These are phyloP conservation scores for Moniliella sp. DNA, from an alignment of 1,284 basidiomycete genomes.

Conservation along the genomic window DNA sequence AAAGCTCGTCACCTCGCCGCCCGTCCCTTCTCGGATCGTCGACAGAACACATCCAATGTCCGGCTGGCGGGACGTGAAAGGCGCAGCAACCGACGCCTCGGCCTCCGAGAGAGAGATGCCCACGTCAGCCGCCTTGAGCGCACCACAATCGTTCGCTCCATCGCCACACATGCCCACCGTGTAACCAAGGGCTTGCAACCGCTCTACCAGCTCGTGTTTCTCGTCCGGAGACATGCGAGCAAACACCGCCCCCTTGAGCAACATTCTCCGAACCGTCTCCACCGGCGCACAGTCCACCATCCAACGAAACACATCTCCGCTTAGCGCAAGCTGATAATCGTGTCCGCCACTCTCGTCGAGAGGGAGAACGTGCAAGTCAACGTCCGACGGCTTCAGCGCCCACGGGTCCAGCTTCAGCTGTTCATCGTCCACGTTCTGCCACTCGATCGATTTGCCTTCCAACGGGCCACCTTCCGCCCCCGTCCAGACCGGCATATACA, in stretches of 20 bases:
- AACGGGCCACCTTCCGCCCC: background rate
- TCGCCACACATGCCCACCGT: constrained; percentile 10
- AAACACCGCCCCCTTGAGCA: constrained; percentile 11
- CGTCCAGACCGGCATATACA: constrained; percentile 5
- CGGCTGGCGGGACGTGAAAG: constrained; percentile 7
- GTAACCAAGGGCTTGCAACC: constrained; percentile 9
- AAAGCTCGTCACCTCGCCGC: constrained; percentile 5
- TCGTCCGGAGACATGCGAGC: constrained; percentile 14
- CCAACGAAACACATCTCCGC: constrained; percentile 8
- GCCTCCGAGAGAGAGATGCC: constrained; percentile 13
- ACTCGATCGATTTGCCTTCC: constrained; percentile 6
- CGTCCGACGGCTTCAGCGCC: constrained; percentile 5
- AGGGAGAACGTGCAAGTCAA: constrained; percentile 3
- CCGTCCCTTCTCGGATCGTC: constrained; percentile 10
- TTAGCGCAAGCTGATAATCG: constrained; percentile 11
- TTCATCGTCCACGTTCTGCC: constrained; percentile 8
- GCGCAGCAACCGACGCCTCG: constrained; percentile 12
- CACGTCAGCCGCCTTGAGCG: constrained; percentile 13
- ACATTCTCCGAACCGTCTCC: constrained; percentile 9
- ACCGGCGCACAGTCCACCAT: constrained; percentile 5
- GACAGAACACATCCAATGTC: constrained; percentile 8
- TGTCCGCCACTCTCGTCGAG: too few relatives aligned
- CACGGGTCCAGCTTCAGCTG: constrained; percentile 7
- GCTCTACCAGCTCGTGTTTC: constrained; percentile 14
- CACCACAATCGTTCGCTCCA: constrained; percentile 15